Base-by-base conservation (phyloP, 192 early-diverging fungal species). In the Powellomyces hirtus region DNA sequence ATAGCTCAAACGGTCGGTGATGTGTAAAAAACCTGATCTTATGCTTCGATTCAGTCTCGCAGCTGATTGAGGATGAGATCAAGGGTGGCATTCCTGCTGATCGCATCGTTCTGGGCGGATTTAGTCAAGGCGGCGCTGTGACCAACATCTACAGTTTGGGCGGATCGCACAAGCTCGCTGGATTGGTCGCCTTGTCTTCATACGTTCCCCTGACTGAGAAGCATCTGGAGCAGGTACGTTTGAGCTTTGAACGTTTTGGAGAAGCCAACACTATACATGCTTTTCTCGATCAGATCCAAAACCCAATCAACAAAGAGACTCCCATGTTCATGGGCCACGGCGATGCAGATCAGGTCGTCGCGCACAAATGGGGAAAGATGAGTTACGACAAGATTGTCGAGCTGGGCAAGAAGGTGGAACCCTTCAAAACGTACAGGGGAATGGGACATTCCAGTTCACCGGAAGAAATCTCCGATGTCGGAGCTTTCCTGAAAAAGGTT, bases 51-150 rank as follows among this genome's bases (percentile, higher is more conserved):
- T 52, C 70, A 78, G 82, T 89, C 55, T 78, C 82, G 63, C 60
- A 76, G 45, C 69, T 90, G 24, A 83, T 96, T 18, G 71, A 82
- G 14, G 68, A 84, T 5, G 94, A 98, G 75, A 77, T 98, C 4
- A 88, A 90, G 18, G 51, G 79, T 22, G 89, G 92, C 3, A 95
- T 93, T 53, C 83, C 91, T 1, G 74, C 92, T 4, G 76, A 88
- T 38, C 84, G 93, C 18, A 98, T 98, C 49, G 87, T 97, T 37
- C 45, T 98, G 18, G 94, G 92, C 56, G 97, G 97, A 0, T 98
- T 98, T 65, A 95, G 93, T 24, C 97, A 98, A 75, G 94, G 70
- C 7, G 71, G 83, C n/a, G 94, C 89, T 0, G 81, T 94, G 79
- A 57, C 89, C 11, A 73, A 96, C 40, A 72, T 91, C 61, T 84